These are phyloP conservation scores for Citrus hindsii DNA, from an alignment of 345 rosid genomes.

Conservation along the genomic window DNA sequence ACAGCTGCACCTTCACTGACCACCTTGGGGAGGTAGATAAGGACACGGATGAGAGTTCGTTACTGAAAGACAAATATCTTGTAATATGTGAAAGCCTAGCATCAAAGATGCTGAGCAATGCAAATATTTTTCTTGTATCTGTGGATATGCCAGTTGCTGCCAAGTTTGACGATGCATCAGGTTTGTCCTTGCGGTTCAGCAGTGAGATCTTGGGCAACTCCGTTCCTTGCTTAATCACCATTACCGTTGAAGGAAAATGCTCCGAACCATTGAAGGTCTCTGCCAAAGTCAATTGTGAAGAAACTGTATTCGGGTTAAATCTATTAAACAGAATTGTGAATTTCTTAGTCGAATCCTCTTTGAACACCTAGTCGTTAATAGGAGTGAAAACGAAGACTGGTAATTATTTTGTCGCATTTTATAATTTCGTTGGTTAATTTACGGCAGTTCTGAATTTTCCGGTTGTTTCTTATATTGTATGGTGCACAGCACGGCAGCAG, in stretches of 20 bases:
- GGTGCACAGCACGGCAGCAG: neutral
- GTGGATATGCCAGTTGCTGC: slow-evolving; percentile 74
- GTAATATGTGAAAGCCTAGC: slow-evolving; percentile 70
- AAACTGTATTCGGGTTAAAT: slow-evolving; percentile 88
- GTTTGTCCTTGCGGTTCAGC: slow-evolving; percentile 74
- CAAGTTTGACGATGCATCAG: slow-evolving; percentile 76
- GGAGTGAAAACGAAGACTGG: neutral
- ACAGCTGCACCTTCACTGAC: slow-evolving; percentile 68
- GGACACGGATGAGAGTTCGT: slow-evolving; percentile 35
- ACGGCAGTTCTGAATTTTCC: slow-evolving; percentile 4
- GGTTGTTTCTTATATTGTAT: neutral
- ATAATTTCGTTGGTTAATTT: neutral
- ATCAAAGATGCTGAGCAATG: slow-evolving; percentile 73
- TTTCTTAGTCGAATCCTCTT: slow-evolving; percentile 52
- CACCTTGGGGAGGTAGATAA: slow-evolving; percentile 55
- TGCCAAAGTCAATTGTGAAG: slow-evolving; percentile 85
- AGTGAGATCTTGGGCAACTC: slow-evolving; percentile 81
- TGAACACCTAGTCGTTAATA: neutral
- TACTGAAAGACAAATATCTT: slow-evolving; percentile 61
- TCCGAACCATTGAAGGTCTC: slow-evolving; percentile 52
- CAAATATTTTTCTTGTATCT: slow-evolving; percentile 71
- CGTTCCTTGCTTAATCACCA: slow-evolving; percentile 68
- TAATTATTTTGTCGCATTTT: neutral
- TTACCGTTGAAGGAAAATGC: slow-evolving; percentile 84
- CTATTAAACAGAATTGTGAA: slow-evolving; percentile 73